Evolutionary conservation across 768 basidiomycete species (phyloP), one percentile per base, ranked within the genome.

Genomic region (Auricularia cornea): DNA sequence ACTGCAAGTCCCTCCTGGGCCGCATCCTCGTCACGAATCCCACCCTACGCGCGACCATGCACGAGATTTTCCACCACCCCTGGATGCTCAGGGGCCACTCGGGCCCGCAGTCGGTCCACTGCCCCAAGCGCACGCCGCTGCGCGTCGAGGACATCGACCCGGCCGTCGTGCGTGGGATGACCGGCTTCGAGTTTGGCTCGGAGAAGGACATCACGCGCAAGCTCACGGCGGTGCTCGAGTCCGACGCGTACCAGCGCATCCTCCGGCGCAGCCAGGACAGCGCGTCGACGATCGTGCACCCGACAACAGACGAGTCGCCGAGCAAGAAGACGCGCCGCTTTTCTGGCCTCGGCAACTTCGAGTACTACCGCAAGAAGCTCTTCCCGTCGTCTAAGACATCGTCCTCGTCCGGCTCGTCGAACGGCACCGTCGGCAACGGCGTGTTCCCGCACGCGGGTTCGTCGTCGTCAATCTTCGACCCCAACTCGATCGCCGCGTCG

Each of bases 21-120:
- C 84, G 95, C 26, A 98, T 99, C 94, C 84, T 99, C 41, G 95
- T 98, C 65, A 98, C 93, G 32, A 94, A 90, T 66, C 96, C 96
- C n/a, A 72, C 80, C 0, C 83, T 82, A 59, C 88, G 97, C 63
- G 94, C 96, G 2, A 78, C 90, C 0, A 82, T 99, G 33, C 67
- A 81, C 6, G 97, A 99, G 72, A 89, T 98, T 44, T 82, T 97
- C 60, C 78, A 77, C 60, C 95, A 98, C 71, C 88, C 94, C 0
- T 90, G 96, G 94, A 95, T 98, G 89, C 75, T 83, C 41, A 92
- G 96, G 60, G 92, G 93, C 0, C 95, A 88, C 77, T 77, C 80
- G 29, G 86, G 86, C 0, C 80, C 94, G 0, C 89, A 95, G 0
- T 88, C 91, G 59, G 78, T 90, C 1, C 92, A 97, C 74, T 83